Base-by-base conservation (phyloP, 2,329 filamentous ascomycete species). In the Fonsecaea nubica region DNA sequence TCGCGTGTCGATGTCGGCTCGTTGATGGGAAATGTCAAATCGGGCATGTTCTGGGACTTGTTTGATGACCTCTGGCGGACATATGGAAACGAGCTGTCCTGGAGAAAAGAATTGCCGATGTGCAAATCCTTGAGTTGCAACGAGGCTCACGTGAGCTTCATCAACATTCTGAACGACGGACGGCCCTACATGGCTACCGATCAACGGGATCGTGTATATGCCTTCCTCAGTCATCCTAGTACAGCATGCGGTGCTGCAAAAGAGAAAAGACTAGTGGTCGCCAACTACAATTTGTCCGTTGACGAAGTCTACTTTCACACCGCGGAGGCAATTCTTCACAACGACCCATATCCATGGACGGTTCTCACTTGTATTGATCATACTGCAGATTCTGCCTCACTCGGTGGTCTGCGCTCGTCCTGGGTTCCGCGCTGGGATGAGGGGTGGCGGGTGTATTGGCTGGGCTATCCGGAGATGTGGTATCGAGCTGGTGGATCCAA, bases 351-450 rank as follows among this genome's bases (percentile, higher is more conserved):
- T 32, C 54, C 55, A 3, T 61, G 63, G 55, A 64, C 50, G 30
- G 3, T 62, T 1, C 57, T 67, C 18, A 54, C 65, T 18, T 58
- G 53, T 18, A 33, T 64, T 30, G 65, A 67, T 21, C 65, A 67
- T 18, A 45, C 53, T 18, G 1, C 18, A 15, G 18, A 56, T 9
- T 38, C 35, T 5, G 4, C 35, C n/a, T 57, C 62, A 30, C 21
- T 58, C 3, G 32, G 4, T n/a, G 54, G 65, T 30, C 30, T 40
- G 53, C 36, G 62, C 12, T 40, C 65, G 6, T 67, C 65, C 1
- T 67, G 65, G 65, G 62, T 67, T n/a, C 53, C 62, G 10, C 50
- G 62, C 9, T 67, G 65, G 66, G 63, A 65, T 36, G 58, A 63
- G 42, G 58, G 52, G 15, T 57, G 59, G 42, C 58, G 59, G 12